phyloP scores from a whole-genome alignment of 148 eudicot species.

The Pharnaceum exiguum region DNA sequence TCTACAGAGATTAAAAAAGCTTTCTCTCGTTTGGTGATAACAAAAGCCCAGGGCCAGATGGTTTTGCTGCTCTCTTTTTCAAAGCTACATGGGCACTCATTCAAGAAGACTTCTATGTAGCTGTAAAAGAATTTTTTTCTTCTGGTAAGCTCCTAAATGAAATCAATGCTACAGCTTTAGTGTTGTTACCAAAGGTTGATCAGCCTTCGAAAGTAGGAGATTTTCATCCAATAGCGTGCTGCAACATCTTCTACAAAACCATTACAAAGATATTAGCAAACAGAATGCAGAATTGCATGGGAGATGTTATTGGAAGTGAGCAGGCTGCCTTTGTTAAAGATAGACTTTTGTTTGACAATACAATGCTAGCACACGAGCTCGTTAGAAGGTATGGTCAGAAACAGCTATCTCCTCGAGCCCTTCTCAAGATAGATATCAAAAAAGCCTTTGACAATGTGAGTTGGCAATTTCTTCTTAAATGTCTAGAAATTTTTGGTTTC shows the following conservation, averaged over 20 bases:
- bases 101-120: neutral
- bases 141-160: neutral
- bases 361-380: neutral
- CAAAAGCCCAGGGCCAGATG: neutral
- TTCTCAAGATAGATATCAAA: neutral
- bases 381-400: neutral
- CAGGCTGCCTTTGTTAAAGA: neutral
- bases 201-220: neutral
- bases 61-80: neutral
- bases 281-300: neutral
- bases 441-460: neutral
- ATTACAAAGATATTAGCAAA: neutral
- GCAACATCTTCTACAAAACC: neutral
- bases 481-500: neutral
- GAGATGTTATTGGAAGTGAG: neutral
- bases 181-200: neutral
- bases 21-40: neutral
- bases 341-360: neutral
- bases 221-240: neutral
- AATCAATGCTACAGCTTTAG: neutral
- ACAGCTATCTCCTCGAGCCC: neutral
- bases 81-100: neutral
- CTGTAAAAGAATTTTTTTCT: neutral
- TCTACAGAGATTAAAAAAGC: neutral
- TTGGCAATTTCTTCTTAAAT: neutral